Base-by-base conservation (phyloP, 306 rosid genomes). In the Medicago lupulina region DNA sequence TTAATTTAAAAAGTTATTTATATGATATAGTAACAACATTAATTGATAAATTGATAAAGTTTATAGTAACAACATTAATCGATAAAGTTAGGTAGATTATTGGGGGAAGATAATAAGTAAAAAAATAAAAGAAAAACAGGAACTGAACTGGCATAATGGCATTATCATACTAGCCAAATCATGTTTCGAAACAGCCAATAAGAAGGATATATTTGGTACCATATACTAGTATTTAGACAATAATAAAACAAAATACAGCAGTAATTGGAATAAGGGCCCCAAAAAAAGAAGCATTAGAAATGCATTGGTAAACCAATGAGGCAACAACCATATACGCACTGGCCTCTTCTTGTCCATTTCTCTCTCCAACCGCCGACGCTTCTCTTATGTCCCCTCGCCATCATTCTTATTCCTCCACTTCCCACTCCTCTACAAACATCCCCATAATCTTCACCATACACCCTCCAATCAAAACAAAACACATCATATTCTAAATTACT, bases 311-410 rank as follows among this genome's bases (percentile, higher is more conserved):
- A 66, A 15, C 50, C 78, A 61, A 74, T 6, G 78, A 63, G 76
- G 80, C 83, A 47, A 49, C 79, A 85, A 50, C 79, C 83, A 72
- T 18, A 36, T 39, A 63, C 71, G 11, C 74, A 69, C 49, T 84
- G 84, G 46, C 78, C 18, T 44, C 12, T 82, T 54, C 18, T 84
- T 74, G 76, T 70, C 80, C 74, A 66, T 82, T 72, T 79, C 90
- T 73, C 49, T 74, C 82, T 78, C 84, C 83, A 81, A 77, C 87
- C 71, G 75, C 85, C 76, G 75, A 81, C 82, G 73, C 79, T 25
- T 75, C 77, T 59, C 38, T 11, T 21, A n/a, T 68, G 38, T 41
- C 36, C 4, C 15, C 23, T 60, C 1, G 5, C 19, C 70, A 43
- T 77, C 34, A 68, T 59, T 66, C 81, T 38, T 39, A 46, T 7